Evolutionary conservation across 495 filamentous ascomycete species (phyloP), one percentile per base, ranked within the genome.

Genomic region (Aspergillus incahuasiensis): DNA sequence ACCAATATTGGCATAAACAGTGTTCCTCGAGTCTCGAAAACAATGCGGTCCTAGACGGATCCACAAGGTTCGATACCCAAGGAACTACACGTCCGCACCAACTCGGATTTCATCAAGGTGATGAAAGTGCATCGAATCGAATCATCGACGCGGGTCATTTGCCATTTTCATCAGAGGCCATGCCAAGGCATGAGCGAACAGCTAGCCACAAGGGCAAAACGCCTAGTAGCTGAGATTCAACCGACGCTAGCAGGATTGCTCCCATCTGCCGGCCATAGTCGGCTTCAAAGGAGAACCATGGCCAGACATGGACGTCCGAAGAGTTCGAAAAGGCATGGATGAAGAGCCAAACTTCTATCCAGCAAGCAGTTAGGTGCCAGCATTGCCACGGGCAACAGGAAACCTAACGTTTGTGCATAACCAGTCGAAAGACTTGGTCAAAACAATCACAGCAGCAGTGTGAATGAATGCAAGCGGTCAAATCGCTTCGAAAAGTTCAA

Each of bases 371-470:
- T n/a, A n/a, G n/a, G n/a, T n/a, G n/a, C n/a, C n/a, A n/a, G n/a
- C n/a, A n/a, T n/a, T n/a, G n/a, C n/a, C n/a, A n/a, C n/a, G 32
- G 9, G 13, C 32, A 35, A 15, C 6, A 35, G 34, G 3, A 2
- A 15, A 35, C 7, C 34, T 15, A 2, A 7, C 22, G 41, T 7
- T 44, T 11, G 19, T 21, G 2, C 1, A 22, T 6, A 28, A 28
- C 25, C 3, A 3, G 25, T 28, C 25, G 4, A 8, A 28, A 8
- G 25, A 22, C 16, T 7, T 22, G 41, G 1, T 5, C 16, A 44
- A 46, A 46, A 25, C 6, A 5, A 13, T 55, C 52, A 60, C 57
- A 55, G 19, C 52, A 18, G 52, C 47, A 55, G 57, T 55, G 52
- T 52, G 47, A 51, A 28, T 6, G 32, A 7, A 35, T 35, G 8